Percentiles rank a stretch among this genome's conserved stretches.
These are phyloP conservation scores for Besnoitia besnoiti DNA, from an alignment of 169 alveolate genomes.

Conservation along the genomic window DNA sequence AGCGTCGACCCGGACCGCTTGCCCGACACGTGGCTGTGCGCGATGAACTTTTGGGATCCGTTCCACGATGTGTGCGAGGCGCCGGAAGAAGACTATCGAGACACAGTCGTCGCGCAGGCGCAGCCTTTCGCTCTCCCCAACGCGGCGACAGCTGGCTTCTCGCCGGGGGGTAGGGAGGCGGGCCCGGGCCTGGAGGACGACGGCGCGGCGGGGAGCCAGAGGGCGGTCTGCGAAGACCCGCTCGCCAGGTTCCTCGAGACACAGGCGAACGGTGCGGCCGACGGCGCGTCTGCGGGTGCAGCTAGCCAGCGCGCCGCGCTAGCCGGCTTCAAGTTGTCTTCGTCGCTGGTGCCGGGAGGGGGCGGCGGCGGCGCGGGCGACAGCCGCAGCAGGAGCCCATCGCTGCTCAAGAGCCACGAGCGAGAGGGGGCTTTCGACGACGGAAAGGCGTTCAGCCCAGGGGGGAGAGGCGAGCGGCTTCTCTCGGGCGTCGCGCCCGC, in stretches of 20 bases:
- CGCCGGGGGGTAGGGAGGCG: not conserved
- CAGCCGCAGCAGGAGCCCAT: not conserved
- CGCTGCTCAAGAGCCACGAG: not conserved
- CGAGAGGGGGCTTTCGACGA: not conserved
- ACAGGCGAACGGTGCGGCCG: too few species aligned
- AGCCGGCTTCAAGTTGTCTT: too few species aligned
- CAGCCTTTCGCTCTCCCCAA: too few species aligned
- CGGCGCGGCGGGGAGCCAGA: not conserved
- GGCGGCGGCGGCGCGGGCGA: not conserved
- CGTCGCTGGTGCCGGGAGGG: not conserved
- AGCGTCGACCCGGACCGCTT: conserved; percentile 48
- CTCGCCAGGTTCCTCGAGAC: not conserved
- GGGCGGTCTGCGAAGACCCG: not conserved
- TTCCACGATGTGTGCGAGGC: conserved; percentile 29
- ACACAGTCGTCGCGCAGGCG: not conserved
- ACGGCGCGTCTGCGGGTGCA: too few species aligned
- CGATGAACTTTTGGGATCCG: conserved; percentile 47
- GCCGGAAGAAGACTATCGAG: conserved; percentile 55
- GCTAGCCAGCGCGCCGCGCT: too few species aligned
- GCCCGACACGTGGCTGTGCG: conserved; percentile 60
- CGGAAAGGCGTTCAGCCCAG: not conserved
- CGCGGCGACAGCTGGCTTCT: not conserved
- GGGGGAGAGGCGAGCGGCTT: too few species aligned
- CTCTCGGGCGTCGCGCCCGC: not conserved
- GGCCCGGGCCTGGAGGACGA: not conserved